A percentile compares a stretch with the other conserved stretches of the same genome.
These are phyloP conservation scores for Trichoderma hamatum DNA, from an alignment of 2,329 filamentous ascomycete species.

Conservation along the genomic window DNA sequence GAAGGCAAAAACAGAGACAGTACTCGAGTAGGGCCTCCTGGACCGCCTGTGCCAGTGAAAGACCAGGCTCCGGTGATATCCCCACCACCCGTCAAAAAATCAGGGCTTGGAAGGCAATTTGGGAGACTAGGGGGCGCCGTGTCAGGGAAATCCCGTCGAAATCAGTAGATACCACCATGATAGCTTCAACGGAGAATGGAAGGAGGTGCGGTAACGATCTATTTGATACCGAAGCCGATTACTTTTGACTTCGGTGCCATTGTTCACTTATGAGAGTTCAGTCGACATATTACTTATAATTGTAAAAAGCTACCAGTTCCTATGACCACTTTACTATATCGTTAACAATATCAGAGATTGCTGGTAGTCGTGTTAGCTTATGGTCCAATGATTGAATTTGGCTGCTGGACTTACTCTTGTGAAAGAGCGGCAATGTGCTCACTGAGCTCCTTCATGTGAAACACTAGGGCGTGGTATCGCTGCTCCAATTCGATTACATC, in stretches of 20 bases:
- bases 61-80: slow-evolving; percentile 49
- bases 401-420: slow-evolving; percentile 65
- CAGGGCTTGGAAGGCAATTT: slow-evolving; percentile 68
- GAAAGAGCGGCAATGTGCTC: slow-evolving; percentile 63
- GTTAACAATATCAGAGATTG: not conserved
- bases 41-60: slow-evolving; percentile 53
- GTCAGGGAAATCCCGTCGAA: slow-evolving; percentile 62
- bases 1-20: slow-evolving; percentile 48
- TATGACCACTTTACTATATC: not conserved
- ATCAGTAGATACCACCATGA: slow-evolving; percentile 31
- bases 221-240: not conserved
- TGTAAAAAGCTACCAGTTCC: not conserved
- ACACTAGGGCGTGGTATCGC: slow-evolving; percentile 59
- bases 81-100: slow-evolving; percentile 58
- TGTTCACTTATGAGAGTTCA: not conserved
- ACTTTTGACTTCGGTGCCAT: not conserved
- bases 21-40: slow-evolving; percentile 38
- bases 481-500: slow-evolving; percentile 62
- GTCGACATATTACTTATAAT: not conserved
- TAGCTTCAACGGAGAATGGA: not conserved
- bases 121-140: slow-evolving; percentile 73
- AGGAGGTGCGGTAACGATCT: not conserved
- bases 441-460: slow-evolving; percentile 62
- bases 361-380: slow-evolving; percentile 53
- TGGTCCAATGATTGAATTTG: slow-evolving; percentile 68